These are phyloP conservation scores for Rhodotorula sp. DNA, from an alignment of 1,284 basidiomycete genomes.

Conservation along the genomic window DNA sequence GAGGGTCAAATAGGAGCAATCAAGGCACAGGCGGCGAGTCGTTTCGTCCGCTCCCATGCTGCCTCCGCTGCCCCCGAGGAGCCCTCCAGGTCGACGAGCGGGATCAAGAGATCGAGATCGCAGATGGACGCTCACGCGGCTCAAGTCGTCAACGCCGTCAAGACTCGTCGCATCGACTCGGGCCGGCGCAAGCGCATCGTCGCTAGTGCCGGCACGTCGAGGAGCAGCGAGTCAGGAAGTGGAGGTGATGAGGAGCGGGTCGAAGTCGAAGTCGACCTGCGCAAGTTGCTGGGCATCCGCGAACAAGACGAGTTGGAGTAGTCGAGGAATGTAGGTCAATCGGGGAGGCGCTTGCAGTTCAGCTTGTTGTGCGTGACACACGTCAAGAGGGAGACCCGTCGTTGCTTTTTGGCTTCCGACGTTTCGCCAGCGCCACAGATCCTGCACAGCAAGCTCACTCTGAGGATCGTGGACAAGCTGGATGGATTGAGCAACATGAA, in stretches of 20 bases:
- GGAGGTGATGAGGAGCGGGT: neutral
- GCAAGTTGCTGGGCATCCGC: constrained; percentile 7
- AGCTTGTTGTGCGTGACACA: too few species aligned
- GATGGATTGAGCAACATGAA: constrained; percentile 5
- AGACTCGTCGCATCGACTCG: neutral
- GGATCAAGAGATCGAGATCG: neutral
- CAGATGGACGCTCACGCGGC: neutral
- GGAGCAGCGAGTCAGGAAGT: neutral
- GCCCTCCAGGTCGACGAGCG: neutral
- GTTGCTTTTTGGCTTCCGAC: too few species aligned
- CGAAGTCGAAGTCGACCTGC: constrained; percentile 15
- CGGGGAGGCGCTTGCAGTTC: too few species aligned
- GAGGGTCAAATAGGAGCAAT: neutral
- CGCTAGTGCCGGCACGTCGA: neutral
- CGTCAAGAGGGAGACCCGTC: too few species aligned
- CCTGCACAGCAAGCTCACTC: too few species aligned
- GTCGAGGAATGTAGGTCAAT: too few species aligned
- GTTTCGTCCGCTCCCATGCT: neutral
- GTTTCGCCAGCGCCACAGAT: too few species aligned
- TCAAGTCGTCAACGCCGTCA: neutral
- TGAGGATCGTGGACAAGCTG: too few species aligned
- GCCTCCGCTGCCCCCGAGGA: too few species aligned
- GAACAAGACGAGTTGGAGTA: neutral
- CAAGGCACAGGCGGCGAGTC: neutral
- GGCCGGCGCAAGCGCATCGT: neutral